Conservation (phyloP, 352 stramenopile species). For the Phytophthora palmivora region DNA sequence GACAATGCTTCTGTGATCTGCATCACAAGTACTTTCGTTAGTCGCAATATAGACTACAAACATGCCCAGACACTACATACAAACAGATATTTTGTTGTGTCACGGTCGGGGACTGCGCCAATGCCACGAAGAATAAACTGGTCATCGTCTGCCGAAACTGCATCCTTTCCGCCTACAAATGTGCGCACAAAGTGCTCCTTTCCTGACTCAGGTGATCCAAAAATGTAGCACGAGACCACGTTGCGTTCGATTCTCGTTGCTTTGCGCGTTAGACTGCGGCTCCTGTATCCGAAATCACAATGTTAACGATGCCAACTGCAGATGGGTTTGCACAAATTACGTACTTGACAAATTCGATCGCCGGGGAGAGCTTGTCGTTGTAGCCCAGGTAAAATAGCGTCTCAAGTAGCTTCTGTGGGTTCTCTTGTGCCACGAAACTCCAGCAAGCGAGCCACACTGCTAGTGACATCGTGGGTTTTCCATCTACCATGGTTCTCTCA, state of each 20-base stretch:
- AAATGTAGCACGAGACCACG: conserved; percentile 77
- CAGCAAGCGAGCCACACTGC: conserved; percentile 75
- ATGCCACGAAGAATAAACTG: conserved; percentile 59
- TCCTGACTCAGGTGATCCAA: conserved; percentile 47
- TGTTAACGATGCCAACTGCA: conserved; percentile 1
- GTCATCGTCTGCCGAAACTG: conserved; percentile 32
- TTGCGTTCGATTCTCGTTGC: conserved; percentile 69
- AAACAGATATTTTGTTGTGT: conserved; percentile 71
- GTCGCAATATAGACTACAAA: not conserved
- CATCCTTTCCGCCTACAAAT: conserved; percentile 56
- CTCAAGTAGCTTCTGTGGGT: conserved; percentile 76
- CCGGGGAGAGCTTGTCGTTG: conserved; percentile 71
- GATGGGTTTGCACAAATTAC: conserved; percentile 9
- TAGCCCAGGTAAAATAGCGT: conserved; percentile 87
- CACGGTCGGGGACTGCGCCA: conserved; percentile 59
- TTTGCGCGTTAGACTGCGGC: conserved; percentile 63
- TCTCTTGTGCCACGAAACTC: conserved; percentile 79
- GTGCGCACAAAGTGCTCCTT: conserved; percentile 66
- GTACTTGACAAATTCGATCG: conserved; percentile 73
- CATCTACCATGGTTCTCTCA: conserved; percentile 60
- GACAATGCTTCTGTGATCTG: conserved; percentile 74
- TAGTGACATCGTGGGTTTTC: conserved; percentile 58
- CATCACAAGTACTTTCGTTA: not conserved
- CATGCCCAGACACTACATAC: conserved; percentile 34
- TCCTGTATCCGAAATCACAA: conserved; percentile 29